Evolutionary conservation across 2,329 filamentous ascomycete genomes (phyloP), one percentile per base, ranked within the genome.

Genomic region (Ilyonectria sp.): DNA sequence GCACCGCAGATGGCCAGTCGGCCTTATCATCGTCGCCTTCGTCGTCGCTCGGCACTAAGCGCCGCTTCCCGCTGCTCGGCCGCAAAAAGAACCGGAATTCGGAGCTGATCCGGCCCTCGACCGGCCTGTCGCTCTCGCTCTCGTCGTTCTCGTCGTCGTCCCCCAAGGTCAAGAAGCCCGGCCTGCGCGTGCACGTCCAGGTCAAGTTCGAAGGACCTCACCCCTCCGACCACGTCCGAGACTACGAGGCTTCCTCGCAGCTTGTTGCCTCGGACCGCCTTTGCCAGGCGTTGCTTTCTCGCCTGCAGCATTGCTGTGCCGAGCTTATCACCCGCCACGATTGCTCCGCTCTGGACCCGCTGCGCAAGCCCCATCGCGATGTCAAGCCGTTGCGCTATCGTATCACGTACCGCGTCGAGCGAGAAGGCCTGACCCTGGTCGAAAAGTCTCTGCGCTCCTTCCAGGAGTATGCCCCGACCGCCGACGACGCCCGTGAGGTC

Each of bases 321-420:
- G 86, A 89, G 75, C 80, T 89, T 63, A 84, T 89, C 72, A 88
- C 86, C 26, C 83, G 86, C 64, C 84, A 82, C 68, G 86, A 89
- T 73, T 82, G 83, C 17, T 76, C 74, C 33, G 86, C 86, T 15
- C 79, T 86, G 19, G 81, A 84, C 50, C 77, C 76, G 78, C 69
- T 81, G 74, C 66, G 76, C 72, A 68, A 75, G 63, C 71, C 77
- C 35, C 76, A 77, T 63, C 75, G 73, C 70, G 74, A 74, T 47
- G 79, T 81, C 56, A 88, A 87, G 68, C 79, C 83, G 3, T 75
- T 84, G 66, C 80, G 85, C 60, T 89, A 83, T 72, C 84, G 86
- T 73, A 80, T 89, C 64, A 81, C 79, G 35, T 86, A 86, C 70
- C 81, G 82, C 40, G 81, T 88, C 54, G 73, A 82, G 49, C 81